Evolutionary conservation across 495 filamentous ascomycete genomes (phyloP), one percentile per base, ranked within the genome.

Genomic region (Astrocystis sublimbata): DNA sequence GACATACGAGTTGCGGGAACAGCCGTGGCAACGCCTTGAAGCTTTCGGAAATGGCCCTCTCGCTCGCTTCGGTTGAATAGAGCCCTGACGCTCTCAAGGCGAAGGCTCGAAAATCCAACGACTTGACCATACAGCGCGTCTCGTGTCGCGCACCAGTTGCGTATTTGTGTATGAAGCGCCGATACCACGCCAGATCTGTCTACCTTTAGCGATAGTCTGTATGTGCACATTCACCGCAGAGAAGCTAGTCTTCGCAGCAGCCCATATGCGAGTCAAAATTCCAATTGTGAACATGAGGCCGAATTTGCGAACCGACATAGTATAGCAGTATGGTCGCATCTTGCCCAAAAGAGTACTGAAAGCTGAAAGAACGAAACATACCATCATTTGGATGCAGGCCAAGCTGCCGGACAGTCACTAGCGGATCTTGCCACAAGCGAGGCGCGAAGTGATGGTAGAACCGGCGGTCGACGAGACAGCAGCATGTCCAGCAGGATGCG

Each of bases 381-480:
- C 78, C 77, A 58, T 74, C 63, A 57, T 75, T 73, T 28, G 69
- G 71, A 58, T 75, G 68, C 49, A 74, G 42, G 13, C 70, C 59
- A 9, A 74, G 71, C 8, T 49, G 60, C 50, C 68, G 58, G 17
- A 67, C 54, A 15, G 66, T 68, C 10, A 69, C 60, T 21, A 81
- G 43, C 17, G 78, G 78, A 64, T 81, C 78, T 66, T 72, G 71
- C 79, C 79, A 82, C 19, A 82, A 68, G 8, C 70, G 73, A 6
- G 78, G 77, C 6, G 78, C 78, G 55, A 82, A 81, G 15, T 73
- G 68, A 51, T 43, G 6, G 65, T 76, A 73, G 65, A 79, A 81
- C 13, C 75, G 75, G 31, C 61, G 58, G 26, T 73, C 71, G 30
- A 81, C 79, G 33, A 70, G 67, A 68, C 76, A 82, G 35, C 80